Conservation (phyloP, 768 basidiomycete genomes). For the Lactarius evosmus region DNA sequence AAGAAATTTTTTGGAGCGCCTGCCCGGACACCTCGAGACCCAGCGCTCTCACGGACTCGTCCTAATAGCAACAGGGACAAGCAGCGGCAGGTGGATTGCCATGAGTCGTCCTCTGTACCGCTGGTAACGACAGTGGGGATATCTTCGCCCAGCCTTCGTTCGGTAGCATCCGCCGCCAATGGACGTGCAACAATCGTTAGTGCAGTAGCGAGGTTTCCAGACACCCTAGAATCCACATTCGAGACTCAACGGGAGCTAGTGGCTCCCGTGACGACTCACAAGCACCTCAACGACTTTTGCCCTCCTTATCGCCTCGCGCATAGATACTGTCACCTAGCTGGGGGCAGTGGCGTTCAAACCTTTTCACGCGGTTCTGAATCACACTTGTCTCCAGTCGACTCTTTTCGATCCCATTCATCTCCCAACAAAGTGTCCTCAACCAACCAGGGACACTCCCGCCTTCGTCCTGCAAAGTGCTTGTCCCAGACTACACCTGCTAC, state of each 20-base stretch:
- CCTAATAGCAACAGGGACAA: background rate
- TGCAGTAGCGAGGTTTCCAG: background rate
- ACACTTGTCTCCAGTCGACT: background rate
- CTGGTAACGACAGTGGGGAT: background rate
- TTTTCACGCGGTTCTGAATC: background rate
- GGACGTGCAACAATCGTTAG: background rate
- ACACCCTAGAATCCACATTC: background rate
- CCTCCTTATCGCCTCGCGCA: slow-evolving; percentile 15
- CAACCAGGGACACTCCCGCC: background rate
- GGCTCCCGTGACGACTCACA: background rate
- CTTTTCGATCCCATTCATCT: background rate
- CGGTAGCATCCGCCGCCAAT: background rate
- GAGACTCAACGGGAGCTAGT: slow-evolving; percentile 2
- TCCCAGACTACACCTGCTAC: background rate
- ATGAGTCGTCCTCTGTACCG: background rate
- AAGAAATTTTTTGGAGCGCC: background rate
- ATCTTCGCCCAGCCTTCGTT: background rate
- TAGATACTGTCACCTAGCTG: slow-evolving; percentile 14
- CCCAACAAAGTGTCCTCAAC: background rate
- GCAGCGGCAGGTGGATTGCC: background rate
- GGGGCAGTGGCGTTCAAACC: slow-evolving; percentile 1
- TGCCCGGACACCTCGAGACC: slow-evolving; percentile 1
- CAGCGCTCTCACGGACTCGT: background rate
- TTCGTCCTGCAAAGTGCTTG: background rate
- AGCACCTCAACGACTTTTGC: background rate